Evolutionary conservation across 2,329 filamentous ascomycete genomes (phyloP).

Genomic region (Diaporthe sp.): DNA sequence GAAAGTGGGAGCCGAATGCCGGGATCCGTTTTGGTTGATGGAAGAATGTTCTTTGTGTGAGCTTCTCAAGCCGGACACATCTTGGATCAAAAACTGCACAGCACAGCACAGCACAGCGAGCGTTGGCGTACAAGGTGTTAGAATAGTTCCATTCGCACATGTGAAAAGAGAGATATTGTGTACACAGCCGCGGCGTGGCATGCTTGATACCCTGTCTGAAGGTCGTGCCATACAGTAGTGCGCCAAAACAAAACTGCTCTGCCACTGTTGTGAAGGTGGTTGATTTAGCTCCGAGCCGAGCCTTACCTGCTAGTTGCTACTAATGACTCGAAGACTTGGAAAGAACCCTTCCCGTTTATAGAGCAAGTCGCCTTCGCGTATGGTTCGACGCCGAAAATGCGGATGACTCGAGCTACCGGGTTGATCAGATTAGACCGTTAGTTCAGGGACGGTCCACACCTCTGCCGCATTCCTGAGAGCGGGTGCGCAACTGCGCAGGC

Average conservation of each 20-base stretch:
- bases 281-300: not conserved
- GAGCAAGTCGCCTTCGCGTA: not conserved
- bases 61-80: not conserved
- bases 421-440: not conserved
- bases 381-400: not conserved
- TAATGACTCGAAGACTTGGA: slow-evolving; percentile 6
- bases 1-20: slow-evolving; percentile 70
- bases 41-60: not conserved
- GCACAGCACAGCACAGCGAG: not conserved
- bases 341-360: not conserved
- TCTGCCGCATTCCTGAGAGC: no score
- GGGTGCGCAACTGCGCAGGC: not conserved
- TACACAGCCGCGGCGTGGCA: not conserved
- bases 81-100: no score
- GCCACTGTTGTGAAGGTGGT: not conserved
- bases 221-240: not conserved
- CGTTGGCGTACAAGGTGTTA: slow-evolving; percentile 5
- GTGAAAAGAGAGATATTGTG: not conserved
- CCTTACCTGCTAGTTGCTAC: not conserved
- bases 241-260: no score
- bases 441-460: not conserved
- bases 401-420: not conserved
- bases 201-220: not conserved
- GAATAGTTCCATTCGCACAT: not conserved
- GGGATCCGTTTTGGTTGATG: slow-evolving; percentile 68